Evolutionary conservation across 345 rosid genomes (phyloP), one percentile per base, ranked within the genome.

Genomic region (Cardamine resedifolia): DNA sequence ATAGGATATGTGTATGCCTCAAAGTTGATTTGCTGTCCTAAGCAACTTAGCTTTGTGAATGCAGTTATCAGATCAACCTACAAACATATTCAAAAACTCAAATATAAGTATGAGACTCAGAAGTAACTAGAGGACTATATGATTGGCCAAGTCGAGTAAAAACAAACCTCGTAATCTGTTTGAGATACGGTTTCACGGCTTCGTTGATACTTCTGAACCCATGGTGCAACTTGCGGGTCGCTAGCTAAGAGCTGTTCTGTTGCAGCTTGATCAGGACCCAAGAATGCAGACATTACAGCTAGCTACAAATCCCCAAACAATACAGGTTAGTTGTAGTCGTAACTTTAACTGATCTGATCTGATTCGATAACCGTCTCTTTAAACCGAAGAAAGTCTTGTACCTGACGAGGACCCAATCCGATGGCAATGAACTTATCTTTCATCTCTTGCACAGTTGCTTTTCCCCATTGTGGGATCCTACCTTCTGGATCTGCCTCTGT

Each of bases 321-420:
- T 7, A 43, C 51, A 16, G 28, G 16, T 65, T 65, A 58, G 44
- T 15, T 4, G 3, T 41, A 41, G 4, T 36, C 14, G 4, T 45
- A 20, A 9, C 18, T 30, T 18, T 8, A 12, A n/a, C 14, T 8
- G 11, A 9, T 50, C 45, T 2, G 31, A 6, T 24, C 14, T 8
- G 11, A 9, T 50, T 36, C 3, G 31, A 6, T 24, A 34, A 58
- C n/a, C 31, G 1, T 14, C 6, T 48, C 4, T 66, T 15, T 38
- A 44, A 61, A 61, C 49, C 11, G 12, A 61, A 0, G 36, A 14
- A 19, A 56, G 2, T 34, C 33, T 30, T 56, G 66, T 81, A 90
- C 98, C 98, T 91, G 97, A 60, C 98, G 95, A 48, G 97, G 98
- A 70, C 97, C 96, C 59, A 89, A 73, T 67, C 97, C 98, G 5